Evolutionary conservation across 108 stramenopile genomes (phyloP).

Genomic region (Nitzschia putrida): DNA sequence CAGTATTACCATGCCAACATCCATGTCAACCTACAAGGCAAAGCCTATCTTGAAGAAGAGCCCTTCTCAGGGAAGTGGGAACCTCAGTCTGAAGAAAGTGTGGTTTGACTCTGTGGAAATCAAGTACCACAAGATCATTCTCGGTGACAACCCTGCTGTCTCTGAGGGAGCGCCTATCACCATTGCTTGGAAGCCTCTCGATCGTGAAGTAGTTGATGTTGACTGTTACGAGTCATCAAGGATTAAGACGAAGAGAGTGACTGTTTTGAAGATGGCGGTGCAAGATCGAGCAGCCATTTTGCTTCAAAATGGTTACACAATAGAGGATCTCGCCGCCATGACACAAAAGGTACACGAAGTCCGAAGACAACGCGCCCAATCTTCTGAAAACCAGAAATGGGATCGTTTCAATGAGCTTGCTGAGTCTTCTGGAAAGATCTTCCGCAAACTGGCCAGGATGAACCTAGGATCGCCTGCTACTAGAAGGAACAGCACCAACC

Average conservation of each 20-base stretch:
- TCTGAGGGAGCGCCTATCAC: conserved; percentile 24
- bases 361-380: conserved; percentile 9
- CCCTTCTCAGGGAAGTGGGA: background rate
- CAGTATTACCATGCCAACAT: no score
- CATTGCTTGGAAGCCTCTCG: conserved; percentile 21
- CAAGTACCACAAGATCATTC: conserved; percentile 25
- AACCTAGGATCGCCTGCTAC: background rate
- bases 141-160: conserved; percentile 27
- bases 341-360: conserved; percentile 11
- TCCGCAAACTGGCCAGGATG: background rate
- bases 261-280: conserved; percentile 10
- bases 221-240: conserved; percentile 16
- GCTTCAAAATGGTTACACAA: conserved; percentile 18
- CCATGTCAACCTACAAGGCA: background rate
- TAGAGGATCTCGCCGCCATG: conserved; percentile 9
- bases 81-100: conserved; percentile 12
- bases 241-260: conserved; percentile 1
- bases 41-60: background rate
- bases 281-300: conserved; percentile 23
- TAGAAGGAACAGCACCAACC: conserved; percentile 5
- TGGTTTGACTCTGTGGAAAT: conserved; percentile 22
- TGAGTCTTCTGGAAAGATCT: conserved; percentile 16
- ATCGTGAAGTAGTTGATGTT: conserved; percentile 15
- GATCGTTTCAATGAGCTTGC: background rate
- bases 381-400: conserved; percentile 12